Evolutionary conservation across 441 rosid genomes (phyloP).

Genomic region (Capsella rubella): DNA sequence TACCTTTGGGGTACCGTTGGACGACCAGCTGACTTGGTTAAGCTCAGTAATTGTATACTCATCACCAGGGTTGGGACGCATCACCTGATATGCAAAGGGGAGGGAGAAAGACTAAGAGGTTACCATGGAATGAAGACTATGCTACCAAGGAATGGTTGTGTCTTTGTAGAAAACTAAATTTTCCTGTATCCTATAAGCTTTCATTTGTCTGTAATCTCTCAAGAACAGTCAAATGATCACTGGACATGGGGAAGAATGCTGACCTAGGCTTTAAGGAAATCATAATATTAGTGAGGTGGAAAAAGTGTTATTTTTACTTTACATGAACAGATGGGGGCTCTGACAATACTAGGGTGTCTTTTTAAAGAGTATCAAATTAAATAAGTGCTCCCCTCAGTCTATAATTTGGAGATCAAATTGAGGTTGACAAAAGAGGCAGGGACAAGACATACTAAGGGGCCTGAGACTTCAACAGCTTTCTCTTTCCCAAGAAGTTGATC

Average conservation of each 20-base stretch:
- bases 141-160: not conserved
- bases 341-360: conserved; percentile 5
- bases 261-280: conserved; percentile 14
- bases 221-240: conserved; percentile 1
- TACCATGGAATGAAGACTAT: not conserved
- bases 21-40: conserved; percentile 75
- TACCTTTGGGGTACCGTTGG: conserved; percentile 64
- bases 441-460: conserved; percentile 62
- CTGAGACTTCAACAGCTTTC: conserved; percentile 73
- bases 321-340: not conserved
- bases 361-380: not conserved
- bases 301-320: not conserved
- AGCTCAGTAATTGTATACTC: conserved; percentile 71
- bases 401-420: too few relatives aligned
- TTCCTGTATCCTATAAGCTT: conserved; percentile 2
- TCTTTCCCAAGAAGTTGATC: conserved; percentile 83
- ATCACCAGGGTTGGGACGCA: conserved; percentile 77
- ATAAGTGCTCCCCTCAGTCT: not conserved
- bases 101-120: conserved; percentile 3
- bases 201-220: conserved; percentile 8
- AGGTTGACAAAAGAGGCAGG: not conserved
- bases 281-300: conserved; percentile 13
- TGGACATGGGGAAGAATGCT: not conserved
- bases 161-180: not conserved
- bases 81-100: conserved; percentile 56